Conservation (phyloP, 345 rosid genomes). For the Balakata baccata region DNA sequence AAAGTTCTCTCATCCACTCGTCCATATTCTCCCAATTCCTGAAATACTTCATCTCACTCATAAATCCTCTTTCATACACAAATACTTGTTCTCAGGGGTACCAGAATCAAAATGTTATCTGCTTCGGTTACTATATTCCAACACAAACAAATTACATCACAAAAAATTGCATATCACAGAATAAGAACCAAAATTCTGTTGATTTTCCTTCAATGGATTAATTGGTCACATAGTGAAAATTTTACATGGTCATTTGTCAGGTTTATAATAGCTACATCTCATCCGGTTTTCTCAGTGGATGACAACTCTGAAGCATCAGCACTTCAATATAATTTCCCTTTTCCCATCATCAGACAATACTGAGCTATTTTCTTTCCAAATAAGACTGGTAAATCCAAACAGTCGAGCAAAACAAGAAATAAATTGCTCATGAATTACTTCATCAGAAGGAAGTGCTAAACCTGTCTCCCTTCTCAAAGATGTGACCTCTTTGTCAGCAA, state of each 20-base stretch:
- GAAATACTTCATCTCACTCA: not conserved
- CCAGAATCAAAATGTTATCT: not conserved
- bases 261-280: constrained; percentile 15
- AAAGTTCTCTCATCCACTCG: not conserved
- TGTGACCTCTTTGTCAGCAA: constrained; percentile 76
- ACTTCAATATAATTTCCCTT: not conserved
- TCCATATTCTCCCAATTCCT: not conserved
- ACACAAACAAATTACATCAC: not conserved
- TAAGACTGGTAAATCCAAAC: constrained; percentile 50
- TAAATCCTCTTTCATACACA: not conserved
- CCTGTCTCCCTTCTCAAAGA: constrained; percentile 71
- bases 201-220: constrained; percentile 6
- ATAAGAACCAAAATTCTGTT: not conserved
- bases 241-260: constrained; percentile 8
- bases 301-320: constrained; percentile 24
- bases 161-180: not conserved
- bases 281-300: constrained; percentile 17
- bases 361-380: constrained; percentile 45
- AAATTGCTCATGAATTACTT: constrained; percentile 68
- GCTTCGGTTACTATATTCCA: not conserved
- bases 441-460: constrained; percentile 57
- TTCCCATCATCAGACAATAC: constrained; percentile 27
- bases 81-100: not conserved
- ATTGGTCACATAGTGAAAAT: not conserved
- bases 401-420: constrained; percentile 61